Evolutionary conservation across 1,284 basidiomycete species (phyloP).

Genomic region (Volvariella surrecta): DNA sequence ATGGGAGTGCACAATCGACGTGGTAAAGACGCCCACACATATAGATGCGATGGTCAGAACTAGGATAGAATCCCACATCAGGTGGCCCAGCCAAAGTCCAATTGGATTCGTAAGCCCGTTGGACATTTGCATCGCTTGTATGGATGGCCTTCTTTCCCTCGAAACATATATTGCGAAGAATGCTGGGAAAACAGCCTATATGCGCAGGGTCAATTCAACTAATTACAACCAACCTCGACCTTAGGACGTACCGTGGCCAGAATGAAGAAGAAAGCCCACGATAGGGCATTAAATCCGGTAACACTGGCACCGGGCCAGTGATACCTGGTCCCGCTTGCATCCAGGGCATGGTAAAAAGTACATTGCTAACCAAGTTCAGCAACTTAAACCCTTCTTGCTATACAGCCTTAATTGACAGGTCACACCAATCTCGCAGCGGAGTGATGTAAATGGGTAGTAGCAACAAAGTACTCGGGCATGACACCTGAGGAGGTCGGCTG

Average conservation of each 20-base stretch:
- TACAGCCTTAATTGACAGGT: too few relatives aligned
- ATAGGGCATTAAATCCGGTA: conserved; percentile 48
- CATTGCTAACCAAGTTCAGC: conserved; percentile 61
- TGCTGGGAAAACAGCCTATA: conserved; percentile 53
- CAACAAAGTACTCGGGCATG: too few relatives aligned
- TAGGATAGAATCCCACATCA: conserved; percentile 53
- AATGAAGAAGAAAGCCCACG: conserved; percentile 63
- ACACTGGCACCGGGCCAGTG: conserved; percentile 43
- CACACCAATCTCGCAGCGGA: too few relatives aligned
- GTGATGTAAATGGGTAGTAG: too few relatives aligned
- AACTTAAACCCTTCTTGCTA: conserved; percentile 37
- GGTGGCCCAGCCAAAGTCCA: conserved; percentile 63
- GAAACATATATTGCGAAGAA: conserved; percentile 63
- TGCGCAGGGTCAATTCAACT: neutral
- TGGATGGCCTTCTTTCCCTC: conserved; percentile 45
- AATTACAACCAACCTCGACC: conserved; percentile 1
- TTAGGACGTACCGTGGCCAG: conserved; percentile 50
- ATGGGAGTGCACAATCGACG: conserved; percentile 46
- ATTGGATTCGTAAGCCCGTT: conserved; percentile 57
- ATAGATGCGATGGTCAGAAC: conserved; percentile 41
- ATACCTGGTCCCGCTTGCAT: conserved; percentile 47
- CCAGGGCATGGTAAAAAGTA: conserved; percentile 46
- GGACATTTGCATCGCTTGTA: conserved; percentile 58
- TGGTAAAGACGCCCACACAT: conserved; percentile 40
- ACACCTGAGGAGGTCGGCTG: too few relatives aligned